Evolutionary conservation across 140 eudicot species (phyloP).

Genomic region (Eryngium alpinum): DNA sequence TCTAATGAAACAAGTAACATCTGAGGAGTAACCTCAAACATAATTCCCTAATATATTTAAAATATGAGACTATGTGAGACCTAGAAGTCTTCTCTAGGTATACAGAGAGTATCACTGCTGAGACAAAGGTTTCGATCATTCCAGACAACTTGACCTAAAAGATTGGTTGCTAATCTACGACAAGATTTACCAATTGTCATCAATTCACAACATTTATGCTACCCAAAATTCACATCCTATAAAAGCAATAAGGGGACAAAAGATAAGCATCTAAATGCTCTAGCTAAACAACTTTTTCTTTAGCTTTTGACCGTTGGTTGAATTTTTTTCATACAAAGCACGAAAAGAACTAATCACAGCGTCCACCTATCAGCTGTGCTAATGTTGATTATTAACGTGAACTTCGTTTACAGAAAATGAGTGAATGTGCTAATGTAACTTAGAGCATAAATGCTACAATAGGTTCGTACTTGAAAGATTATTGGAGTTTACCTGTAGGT

Average conservation of each 20-base stretch:
- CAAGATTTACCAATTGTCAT: not conserved
- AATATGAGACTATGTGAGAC: no score
- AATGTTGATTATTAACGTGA: no score
- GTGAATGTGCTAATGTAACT: not conserved
- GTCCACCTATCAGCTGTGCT: no score
- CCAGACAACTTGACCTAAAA: not conserved
- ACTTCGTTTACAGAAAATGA: not conserved
- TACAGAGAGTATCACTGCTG: no score
- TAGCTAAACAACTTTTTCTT: no score
- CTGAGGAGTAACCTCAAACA: not conserved
- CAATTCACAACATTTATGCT: not conserved
- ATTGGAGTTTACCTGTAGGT: conserved; percentile 42
- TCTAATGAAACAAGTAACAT: not conserved
- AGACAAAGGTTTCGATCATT: not conserved
- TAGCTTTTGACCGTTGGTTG: no score
- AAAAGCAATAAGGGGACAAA: not conserved
- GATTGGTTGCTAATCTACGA: not conserved
- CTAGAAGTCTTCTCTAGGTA: no score
- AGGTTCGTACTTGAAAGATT: not conserved
- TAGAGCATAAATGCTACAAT: not conserved
- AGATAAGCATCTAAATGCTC: no score
- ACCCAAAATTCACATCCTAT: not conserved
- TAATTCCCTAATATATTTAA: no score
- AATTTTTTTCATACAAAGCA: no score
- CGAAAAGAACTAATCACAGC: no score